These are phyloP conservation scores for Crataegus laevigata DNA, from an alignment of 306 rosid species.

Conservation along the genomic window DNA sequence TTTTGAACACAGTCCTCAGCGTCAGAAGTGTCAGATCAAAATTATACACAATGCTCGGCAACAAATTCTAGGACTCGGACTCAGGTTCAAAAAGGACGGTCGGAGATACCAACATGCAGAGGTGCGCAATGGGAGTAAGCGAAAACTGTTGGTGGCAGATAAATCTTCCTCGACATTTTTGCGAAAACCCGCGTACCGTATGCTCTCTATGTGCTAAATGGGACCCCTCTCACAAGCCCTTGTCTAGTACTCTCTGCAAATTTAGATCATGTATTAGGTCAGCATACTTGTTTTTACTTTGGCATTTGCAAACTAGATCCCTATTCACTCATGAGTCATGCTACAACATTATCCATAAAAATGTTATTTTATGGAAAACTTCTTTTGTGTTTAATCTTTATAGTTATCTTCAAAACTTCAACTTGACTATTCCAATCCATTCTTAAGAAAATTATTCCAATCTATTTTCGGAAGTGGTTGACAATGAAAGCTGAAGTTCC, in stretches of 20 bases:
- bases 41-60: neutral
- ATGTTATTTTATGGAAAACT: neutral
- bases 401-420: neutral
- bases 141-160: neutral
- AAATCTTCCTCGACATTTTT: neutral
- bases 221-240: neutral
- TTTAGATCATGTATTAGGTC: neutral
- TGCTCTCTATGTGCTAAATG: neutral
- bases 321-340: no score
- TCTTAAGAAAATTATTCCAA: neutral
- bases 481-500: neutral
- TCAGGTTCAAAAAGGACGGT: no score
- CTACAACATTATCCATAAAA: neutral
- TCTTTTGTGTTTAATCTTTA: neutral
- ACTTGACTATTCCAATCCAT: neutral
- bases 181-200: neutral
- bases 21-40: neutral
- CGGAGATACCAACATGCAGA: no score
- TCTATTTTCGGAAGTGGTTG: neutral
- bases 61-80: no score
- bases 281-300: neutral
- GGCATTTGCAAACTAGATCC: neutral
- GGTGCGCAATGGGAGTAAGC: neutral
- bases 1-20: no score
- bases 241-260: neutral